phyloP scores from a whole-genome alignment of 352 stramenopile species.

The Aphanomyces invadans region DNA sequence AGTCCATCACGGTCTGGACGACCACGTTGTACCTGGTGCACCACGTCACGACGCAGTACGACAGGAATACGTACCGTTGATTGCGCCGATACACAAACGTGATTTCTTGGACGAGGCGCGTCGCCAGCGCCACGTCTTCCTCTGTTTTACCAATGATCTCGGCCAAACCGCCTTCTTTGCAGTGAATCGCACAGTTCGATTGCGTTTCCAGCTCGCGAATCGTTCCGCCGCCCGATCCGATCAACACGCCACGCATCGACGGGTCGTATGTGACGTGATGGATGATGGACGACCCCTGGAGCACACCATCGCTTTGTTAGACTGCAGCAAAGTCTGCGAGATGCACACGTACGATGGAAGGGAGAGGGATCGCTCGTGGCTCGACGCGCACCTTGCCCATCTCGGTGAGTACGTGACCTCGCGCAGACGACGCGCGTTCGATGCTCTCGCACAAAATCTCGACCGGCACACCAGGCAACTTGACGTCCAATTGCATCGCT shows the following conservation, averaged over 20 bases:
- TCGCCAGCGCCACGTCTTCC: constrained; percentile 66
- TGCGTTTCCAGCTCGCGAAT: constrained; percentile 65
- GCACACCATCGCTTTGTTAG: too few relatives aligned
- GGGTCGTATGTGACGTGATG: constrained; percentile 11
- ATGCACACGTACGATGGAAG: neutral
- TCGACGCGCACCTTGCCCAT: constrained; percentile 75
- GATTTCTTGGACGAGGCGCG: constrained; percentile 53
- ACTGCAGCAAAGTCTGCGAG: neutral
- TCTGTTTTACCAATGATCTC: constrained; percentile 80
- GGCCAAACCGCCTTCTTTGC: constrained; percentile 81
- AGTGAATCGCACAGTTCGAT: constrained; percentile 52
- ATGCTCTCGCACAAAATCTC: constrained; percentile 81
- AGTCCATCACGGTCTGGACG: constrained; percentile 92
- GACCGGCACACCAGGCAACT: constrained; percentile 84
- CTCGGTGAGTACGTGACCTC: constrained; percentile 64
- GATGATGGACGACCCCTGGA: constrained; percentile 4
- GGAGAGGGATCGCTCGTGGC: constrained; percentile 37
- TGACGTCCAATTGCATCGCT: constrained; percentile 95
- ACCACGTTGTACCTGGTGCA: constrained; percentile 84
- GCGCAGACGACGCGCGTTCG: constrained; percentile 69
- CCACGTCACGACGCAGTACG: neutral
- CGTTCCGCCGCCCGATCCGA: constrained; percentile 64
- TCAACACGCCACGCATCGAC: constrained; percentile 42
- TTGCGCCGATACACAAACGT: constrained; percentile 23
- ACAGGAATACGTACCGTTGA: constrained; percentile 19